These are phyloP conservation scores for Artemisia annua DNA, from an alignment of 129 eudicot species.

Conservation along the genomic window DNA sequence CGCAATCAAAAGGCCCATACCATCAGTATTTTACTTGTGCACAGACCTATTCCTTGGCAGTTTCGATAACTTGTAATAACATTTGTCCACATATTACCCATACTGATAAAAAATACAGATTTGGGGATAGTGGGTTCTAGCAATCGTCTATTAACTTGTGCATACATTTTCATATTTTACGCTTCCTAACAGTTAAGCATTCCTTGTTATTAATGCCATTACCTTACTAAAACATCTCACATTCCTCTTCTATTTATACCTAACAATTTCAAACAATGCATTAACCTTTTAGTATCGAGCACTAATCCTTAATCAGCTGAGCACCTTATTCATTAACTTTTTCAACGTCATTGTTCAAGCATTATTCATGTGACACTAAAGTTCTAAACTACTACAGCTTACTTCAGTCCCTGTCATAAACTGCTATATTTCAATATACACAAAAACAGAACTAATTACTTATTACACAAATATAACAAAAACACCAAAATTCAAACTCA, in stretches of 20 bases:
- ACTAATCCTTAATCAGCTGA: too few relatives aligned
- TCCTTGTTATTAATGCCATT: background rate
- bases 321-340: too few relatives aligned
- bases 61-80: background rate
- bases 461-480: background rate
- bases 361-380: too few relatives aligned
- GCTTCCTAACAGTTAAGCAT: background rate
- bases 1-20: background rate
- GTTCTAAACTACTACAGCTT: background rate
- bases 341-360: too few relatives aligned
- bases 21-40: background rate
- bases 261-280: background rate
- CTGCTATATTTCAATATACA: constrained; percentile 4
- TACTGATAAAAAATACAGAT: background rate
- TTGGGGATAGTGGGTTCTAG: background rate
- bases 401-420: background rate
- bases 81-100: background rate
- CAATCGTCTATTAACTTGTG: background rate
- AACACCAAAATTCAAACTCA: background rate
- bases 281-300: too few relatives aligned
- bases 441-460: background rate
- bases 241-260: background rate
- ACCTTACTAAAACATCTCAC: background rate
- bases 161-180: background rate
- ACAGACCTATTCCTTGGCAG: background rate